Base-by-base conservation (phyloP, 805 yeast species). In the Wickerhamomyces rabaulensis region DNA sequence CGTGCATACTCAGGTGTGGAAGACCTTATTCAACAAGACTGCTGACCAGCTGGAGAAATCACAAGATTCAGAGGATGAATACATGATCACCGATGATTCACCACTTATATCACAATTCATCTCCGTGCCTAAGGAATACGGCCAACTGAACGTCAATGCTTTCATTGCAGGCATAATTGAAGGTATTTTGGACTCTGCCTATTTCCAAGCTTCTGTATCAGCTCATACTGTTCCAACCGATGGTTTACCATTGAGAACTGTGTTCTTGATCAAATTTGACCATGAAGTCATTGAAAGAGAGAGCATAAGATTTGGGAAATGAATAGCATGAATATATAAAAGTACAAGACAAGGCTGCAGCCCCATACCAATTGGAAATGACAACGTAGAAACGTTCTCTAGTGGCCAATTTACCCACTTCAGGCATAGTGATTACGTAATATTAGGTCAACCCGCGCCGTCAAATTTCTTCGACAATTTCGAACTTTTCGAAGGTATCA, bases 161-260 rank as follows among this genome's bases (percentile, higher is more conserved):
- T 87, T 85, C 60, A 78, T 83, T 1, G 96, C 95, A 0, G 96
- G 96, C 0, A 75, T 89, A 15, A 74, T 88, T 37, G 96, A 89
- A 62, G 95, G 95, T 0, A 81, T 88, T 1, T 67, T 89, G 48
- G 94, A 86, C 56, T 72, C 84, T 5, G 71, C 87, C 2, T 81
- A 80, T 52, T 87, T 87, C 59, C 80, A 75, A 45, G 90, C 92
- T 13, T 71, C 69, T 40, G 96, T 89, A 8, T 78, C 86, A n/a
- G 96, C 96, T 1, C 96, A 89, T 58, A 74, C 83, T 0, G 87
- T 82, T 16, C 85, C 87, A 1, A 64, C 73, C 3, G 84, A 76
- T 2, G 76, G 72, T 4, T 60, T 57, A 27, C 89, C 92, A 0
- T 64, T 74, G 49, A 66, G 88, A 49, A 88, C 96, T 0, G 91